A percentile compares a stretch with the other conserved stretches of the same genome.
Evolutionary conservation across 176 grass and related monocot genomes (phyloP).

Genomic region (Typha latifolia): DNA sequence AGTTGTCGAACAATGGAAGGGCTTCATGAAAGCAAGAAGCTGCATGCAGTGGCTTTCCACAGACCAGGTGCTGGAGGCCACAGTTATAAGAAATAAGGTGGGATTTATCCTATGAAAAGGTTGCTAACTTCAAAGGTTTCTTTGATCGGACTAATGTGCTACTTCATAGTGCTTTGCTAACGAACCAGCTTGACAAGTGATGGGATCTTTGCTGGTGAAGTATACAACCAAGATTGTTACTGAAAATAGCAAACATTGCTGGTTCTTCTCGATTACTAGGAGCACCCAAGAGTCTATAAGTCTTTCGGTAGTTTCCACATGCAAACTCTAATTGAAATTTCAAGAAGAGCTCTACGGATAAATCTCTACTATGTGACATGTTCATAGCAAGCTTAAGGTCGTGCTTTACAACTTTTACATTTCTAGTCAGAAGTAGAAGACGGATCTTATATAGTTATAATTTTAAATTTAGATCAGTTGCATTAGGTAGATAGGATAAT

Average conservation of each 20-base stretch:
- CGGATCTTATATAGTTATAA: constrained; percentile 85
- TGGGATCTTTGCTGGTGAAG: constrained; percentile 73
- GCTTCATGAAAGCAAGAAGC: constrained; percentile 70
- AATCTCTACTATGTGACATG: constrained; percentile 89
- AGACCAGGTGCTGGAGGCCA: constrained; percentile 70
- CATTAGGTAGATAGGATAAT: constrained; percentile 55
- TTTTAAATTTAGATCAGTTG: constrained; percentile 70
- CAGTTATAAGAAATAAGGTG: constrained; percentile 78
- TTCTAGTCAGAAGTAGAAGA: constrained; percentile 67
- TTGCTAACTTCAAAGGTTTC: constrained; percentile 55
- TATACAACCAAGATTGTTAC: constrained; percentile 89
- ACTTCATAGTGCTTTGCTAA: constrained; percentile 62
- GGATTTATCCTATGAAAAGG: constrained; percentile 71
- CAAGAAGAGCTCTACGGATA: constrained; percentile 64
- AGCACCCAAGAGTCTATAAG: constrained; percentile 72
- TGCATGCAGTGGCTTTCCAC: constrained; percentile 64
- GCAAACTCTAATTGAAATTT: constrained; percentile 95
- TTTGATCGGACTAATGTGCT: constrained; percentile 44
- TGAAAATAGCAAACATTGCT: constrained; percentile 56
- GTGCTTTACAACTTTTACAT: constrained; percentile 79
- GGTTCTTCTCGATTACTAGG: constrained; percentile 72
- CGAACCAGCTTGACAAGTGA: constrained; percentile 51
- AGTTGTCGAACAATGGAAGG: constrained; percentile 42
- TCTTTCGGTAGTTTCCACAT: constrained; percentile 73
- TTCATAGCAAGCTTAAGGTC: constrained; percentile 97